phyloP scores from a whole-genome alignment of 306 rosid species.

The Fagus crenata region DNA sequence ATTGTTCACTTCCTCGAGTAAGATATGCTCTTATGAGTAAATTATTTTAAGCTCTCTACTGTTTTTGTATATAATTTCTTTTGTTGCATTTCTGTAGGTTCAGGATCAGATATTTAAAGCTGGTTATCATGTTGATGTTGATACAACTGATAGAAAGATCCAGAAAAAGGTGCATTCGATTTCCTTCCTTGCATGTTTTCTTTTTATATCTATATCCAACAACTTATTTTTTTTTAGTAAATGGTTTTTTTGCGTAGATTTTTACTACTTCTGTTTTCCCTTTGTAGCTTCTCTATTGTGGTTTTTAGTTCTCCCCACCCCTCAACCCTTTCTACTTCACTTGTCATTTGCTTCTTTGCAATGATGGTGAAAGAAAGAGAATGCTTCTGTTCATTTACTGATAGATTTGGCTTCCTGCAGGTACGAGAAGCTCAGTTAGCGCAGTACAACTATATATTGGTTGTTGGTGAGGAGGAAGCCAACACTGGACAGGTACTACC shows the following conservation, averaged over 20 bases:
- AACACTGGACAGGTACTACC: constrained; percentile 76
- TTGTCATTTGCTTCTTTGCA: not conserved
- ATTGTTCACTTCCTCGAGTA: constrained; percentile 11
- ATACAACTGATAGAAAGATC: constrained; percentile 82
- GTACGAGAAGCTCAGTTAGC: constrained; percentile 91
- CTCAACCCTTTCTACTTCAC: not conserved
- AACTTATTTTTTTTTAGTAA: not conserved
- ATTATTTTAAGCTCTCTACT: constrained; percentile 7
- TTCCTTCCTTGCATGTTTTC: not conserved
- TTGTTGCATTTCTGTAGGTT: constrained; percentile 53
- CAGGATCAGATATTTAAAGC: constrained; percentile 67
- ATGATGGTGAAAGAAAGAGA: not conserved
- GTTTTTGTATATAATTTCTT: constrained; percentile 9
- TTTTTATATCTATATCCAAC: not conserved
- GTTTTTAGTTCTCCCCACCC: not conserved
- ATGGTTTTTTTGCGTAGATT: not conserved
- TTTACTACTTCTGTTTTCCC: not conserved
- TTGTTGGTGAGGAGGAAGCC: constrained; percentile 93
- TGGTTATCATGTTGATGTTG: constrained; percentile 78
- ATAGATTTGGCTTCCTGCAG: constrained; percentile 45
- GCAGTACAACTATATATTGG: constrained; percentile 81
- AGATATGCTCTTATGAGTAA: constrained; percentile 12
- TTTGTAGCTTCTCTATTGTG: not conserved
- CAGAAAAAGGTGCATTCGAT: constrained; percentile 69
- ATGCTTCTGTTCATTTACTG: constrained; percentile 15